Evolutionary conservation across 164 flowering plant genomes (phyloP), one percentile per base, ranked within the genome.

Genomic region (Chimonanthus salicifolius): DNA sequence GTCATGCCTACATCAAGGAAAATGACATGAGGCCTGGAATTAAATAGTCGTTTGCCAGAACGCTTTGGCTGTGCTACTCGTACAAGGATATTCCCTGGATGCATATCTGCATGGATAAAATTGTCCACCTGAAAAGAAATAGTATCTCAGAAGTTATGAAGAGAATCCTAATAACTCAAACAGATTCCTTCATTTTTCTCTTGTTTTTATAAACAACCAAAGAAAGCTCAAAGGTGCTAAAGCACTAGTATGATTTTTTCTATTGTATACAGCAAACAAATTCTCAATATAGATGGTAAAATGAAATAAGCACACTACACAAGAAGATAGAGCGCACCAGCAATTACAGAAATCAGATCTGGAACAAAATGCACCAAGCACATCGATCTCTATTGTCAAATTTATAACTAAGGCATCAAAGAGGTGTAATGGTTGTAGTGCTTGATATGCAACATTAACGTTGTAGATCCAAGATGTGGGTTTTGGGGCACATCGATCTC

Each of bases 71-170:
- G 74, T 47, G 78, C 49, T 69, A 73, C 79, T 64, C 92, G 83
- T 6, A 91, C 97, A 78, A 91, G 91, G 71, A 91, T 89, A 78
- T 91, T 89, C 71, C 97, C 94, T 18, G 94, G 97, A 85, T 91
- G 97, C 91, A 91, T 85, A 83, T 91, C 94, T 20, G 97, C 92
- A 84, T 91, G 97, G 76, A 91, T 80, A 79, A 91, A 91, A 78
- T 91, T 91, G 79, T 91, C 97, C 64, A 87, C 90, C 97, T 91
- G 92, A 51, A 85, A 80, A 64, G 18, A 49, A 33, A 62, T 49
- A 49, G 49, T 9, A 58, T 65, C 18, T 68, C 76, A 73, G 18
- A 47, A 45, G 60, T 47, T 33, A 21, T 3, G 16, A 47, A 47
- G 3, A 47, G 9, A 48, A 68, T 3, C 18, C 7, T 68, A 18